Evolutionary conservation across 805 yeast species (phyloP).

Genomic region (Candida verbasci): DNA sequence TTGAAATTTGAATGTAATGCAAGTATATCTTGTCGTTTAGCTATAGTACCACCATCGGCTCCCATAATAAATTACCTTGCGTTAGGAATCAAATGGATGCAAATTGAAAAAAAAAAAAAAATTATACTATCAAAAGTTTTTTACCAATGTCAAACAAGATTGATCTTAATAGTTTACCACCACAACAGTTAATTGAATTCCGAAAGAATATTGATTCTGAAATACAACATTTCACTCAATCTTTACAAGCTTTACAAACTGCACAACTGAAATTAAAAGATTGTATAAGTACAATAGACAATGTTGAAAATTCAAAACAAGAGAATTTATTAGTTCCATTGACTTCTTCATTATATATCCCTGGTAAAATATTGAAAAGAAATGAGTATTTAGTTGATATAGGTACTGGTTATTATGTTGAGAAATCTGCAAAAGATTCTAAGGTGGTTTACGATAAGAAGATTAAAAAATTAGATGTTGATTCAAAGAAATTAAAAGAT

Average conservation of each 20-base stretch:
- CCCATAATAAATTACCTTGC: too few species aligned
- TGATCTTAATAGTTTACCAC: conserved; percentile 66
- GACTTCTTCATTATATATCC: conserved; percentile 83
- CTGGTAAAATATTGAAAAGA: conserved; percentile 67
- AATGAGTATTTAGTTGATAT: conserved; percentile 83
- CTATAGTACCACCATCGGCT: conserved; percentile 73
- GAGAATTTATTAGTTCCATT: conserved; percentile 75
- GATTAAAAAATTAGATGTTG: conserved; percentile 65
- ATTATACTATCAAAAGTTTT: not conserved
- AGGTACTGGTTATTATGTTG: conserved; percentile 94
- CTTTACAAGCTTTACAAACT: conserved; percentile 75
- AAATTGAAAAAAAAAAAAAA: conserved; percentile 5
- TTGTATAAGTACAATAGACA: conserved; percentile 67
- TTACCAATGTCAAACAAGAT: conserved; percentile 23
- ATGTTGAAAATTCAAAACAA: conserved; percentile 38
- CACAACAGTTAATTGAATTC: conserved; percentile 81
- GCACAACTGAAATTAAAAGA: conserved; percentile 82
- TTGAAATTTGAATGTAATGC: conserved; percentile 16
- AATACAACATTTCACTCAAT: conserved; percentile 77
- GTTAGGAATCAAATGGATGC: too few species aligned
- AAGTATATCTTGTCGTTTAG: conserved; percentile 50
- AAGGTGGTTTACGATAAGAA: conserved; percentile 68
- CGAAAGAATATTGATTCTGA: conserved; percentile 82
- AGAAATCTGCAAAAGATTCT: conserved; percentile 67
- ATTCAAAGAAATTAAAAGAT: conserved; percentile 66